Evolutionary conservation across 352 stramenopile genomes (phyloP).

Genomic region (Aphanomyces invadans): DNA sequence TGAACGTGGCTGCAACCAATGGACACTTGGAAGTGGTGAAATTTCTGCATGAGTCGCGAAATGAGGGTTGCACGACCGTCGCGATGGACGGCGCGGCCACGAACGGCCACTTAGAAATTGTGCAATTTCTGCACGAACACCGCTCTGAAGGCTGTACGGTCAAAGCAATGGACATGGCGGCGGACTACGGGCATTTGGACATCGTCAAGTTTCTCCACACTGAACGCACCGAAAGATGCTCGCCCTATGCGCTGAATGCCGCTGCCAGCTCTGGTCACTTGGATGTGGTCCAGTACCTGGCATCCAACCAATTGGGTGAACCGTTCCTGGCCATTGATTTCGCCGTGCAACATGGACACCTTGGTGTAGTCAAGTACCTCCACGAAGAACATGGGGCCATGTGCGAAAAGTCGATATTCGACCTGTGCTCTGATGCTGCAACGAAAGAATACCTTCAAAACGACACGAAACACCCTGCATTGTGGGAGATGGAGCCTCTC

Average conservation of each 20-base stretch:
- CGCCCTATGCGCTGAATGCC: background rate
- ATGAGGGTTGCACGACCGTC: conserved; percentile 21
- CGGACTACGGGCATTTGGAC: background rate
- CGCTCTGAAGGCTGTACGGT: conserved; percentile 10
- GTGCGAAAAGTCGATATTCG: conserved; percentile 4
- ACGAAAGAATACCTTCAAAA: background rate
- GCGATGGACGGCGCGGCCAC: conserved; percentile 7
- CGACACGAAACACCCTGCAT: background rate
- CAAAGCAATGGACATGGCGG: conserved; percentile 2
- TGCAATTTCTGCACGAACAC: conserved; percentile 6
- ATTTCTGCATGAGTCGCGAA: conserved; percentile 12
- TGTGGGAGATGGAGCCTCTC: conserved; percentile 6
- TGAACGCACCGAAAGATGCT: background rate
- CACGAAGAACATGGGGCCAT: conserved; percentile 14
- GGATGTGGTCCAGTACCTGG: background rate
- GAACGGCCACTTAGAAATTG: conserved; percentile 12
- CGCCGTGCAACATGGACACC: conserved; percentile 5
- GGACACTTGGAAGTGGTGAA: conserved; percentile 30
- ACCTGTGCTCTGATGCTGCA: background rate
- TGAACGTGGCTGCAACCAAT: conserved; percentile 32
- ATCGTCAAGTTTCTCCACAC: conserved; percentile 1
- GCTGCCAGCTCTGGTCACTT: conserved; percentile 2
- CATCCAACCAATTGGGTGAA: background rate
- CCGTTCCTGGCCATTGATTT: conserved; percentile 24
- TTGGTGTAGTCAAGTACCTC: background rate